A percentile compares a stretch with the other conserved stretches of the same genome.
These are phyloP conservation scores for Phyllachora maydis DNA, from an alignment of 2,329 filamentous ascomycete species.

Conservation along the genomic window DNA sequence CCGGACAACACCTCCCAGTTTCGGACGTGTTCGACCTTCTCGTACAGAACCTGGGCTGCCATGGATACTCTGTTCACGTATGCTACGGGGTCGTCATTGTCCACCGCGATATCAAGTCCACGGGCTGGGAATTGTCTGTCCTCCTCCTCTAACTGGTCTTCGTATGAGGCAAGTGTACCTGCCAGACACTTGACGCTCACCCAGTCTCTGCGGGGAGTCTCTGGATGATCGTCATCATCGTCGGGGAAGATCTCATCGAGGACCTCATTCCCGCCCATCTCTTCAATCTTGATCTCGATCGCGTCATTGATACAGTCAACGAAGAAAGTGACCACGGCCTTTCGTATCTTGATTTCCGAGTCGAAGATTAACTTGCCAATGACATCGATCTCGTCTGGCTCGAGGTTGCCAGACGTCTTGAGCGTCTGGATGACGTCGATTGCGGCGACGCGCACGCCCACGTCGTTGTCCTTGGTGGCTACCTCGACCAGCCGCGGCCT, in stretches of 20 bases:
- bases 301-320: constrained; percentile 68
- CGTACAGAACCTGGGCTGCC: constrained; percentile 69
- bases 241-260: constrained; percentile 56
- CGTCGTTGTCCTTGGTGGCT: constrained; percentile 67
- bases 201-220: constrained; percentile 64
- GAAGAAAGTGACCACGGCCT: constrained; percentile 80
- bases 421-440: constrained; percentile 69
- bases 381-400: constrained; percentile 77
- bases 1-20: constrained; percentile 80
- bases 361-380: constrained; percentile 83
- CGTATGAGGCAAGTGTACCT: constrained; percentile 66
- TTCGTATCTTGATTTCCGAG: constrained; percentile 62
- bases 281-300: constrained; percentile 60
- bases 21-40: constrained; percentile 58
- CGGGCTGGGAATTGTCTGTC: constrained; percentile 20
- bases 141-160: constrained; percentile 43
- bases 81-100: constrained; percentile 39
- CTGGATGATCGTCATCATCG: constrained; percentile 54
- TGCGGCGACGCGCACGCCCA: constrained; percentile 57
- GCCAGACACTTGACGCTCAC: constrained; percentile 80
- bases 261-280: constrained; percentile 60
- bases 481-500: constrained; percentile 78
- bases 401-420: constrained; percentile 66
- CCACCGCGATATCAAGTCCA: constrained; percentile 26
- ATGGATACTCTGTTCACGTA: constrained; percentile 69